Evolutionary conservation across 2,329 filamentous ascomycete genomes (phyloP).

Genomic region (Lachnellula subtilissima): DNA sequence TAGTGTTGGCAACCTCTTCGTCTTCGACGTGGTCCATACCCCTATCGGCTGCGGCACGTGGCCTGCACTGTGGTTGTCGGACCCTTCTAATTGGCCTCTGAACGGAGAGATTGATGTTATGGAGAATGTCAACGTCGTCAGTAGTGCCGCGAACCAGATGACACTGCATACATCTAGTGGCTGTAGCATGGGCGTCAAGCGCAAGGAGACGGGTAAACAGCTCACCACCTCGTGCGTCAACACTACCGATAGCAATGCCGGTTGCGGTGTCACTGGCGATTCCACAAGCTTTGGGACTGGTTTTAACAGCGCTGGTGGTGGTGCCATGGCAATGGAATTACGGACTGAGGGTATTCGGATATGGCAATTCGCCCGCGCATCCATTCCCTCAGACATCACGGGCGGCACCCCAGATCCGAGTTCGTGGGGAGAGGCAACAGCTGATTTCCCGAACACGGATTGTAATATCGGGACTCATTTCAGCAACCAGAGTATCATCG

Average conservation of each 20-base stretch:
- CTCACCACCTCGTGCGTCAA: slow-evolving; percentile 43
- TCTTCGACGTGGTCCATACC: slow-evolving; percentile 55
- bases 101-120: slow-evolving; percentile 57
- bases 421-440: slow-evolving; percentile 42
- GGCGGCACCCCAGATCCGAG: slow-evolving; percentile 39
- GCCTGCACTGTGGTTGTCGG: slow-evolving; percentile 60
- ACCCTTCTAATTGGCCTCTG: slow-evolving; percentile 53
- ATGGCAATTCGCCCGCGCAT: slow-evolving; percentile 45
- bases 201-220: slow-evolving; percentile 45
- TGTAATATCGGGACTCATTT: slow-evolving; percentile 73
- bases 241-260: slow-evolving; percentile 36
- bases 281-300: slow-evolving; percentile 43
- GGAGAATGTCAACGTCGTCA: slow-evolving; percentile 43
- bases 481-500: slow-evolving; percentile 67
- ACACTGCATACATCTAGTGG: slow-evolving; percentile 44
- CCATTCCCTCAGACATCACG: slow-evolving; percentile 42
- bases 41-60: slow-evolving; percentile 50
- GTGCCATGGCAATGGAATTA: slow-evolving; percentile 46
- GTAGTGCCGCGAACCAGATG: slow-evolving; percentile 38
- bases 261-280: slow-evolving; percentile 40
- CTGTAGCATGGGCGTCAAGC: slow-evolving; percentile 38
- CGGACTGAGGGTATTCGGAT: slow-evolving; percentile 42
- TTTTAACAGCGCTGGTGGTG: slow-evolving; percentile 48
- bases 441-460: slow-evolving; percentile 43
- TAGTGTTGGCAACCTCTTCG: slow-evolving; percentile 49